Base-by-base conservation (phyloP, 345 rosid species). In the Ricinus communis region DNA sequence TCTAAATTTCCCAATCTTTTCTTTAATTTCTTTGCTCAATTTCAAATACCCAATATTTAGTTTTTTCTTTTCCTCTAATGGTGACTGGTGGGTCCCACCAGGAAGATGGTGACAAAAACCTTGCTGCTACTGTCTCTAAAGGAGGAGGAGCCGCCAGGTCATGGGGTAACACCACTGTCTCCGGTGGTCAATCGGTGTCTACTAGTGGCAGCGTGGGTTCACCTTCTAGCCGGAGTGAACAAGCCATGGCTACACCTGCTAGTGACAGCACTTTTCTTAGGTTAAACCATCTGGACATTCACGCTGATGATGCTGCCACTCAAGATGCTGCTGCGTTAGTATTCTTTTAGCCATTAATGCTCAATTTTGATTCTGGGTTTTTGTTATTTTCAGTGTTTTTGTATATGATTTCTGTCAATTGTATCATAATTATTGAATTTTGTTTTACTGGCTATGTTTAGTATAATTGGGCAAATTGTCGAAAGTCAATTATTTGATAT, bases 131-230 rank as follows among this genome's bases (percentile, higher is more conserved):
- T 60, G 61, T 60, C 25, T 77, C 83, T 64, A 82, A 81, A 46
- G 86, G 82, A 9, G 86, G 84, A 38, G 77, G 79, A n/a, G 81
- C 84, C 66, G 69, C 86, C 16, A 83, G 96, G 87, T 91, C 97
- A 41, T 88, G 97, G 95, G 96, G 96, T 5, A 87, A 90, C 50
- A 79, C 77, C 6, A 28, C 86, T 27, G 71, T 83, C 69, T 92
- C 97, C 14, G 97, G 43, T 38, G 43, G 91, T 63, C 94, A 92
- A 74, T 90, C 97, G 38, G 87, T 90, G 25, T 90, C 98, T 30
- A 90, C 96, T 13, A 93, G 97, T 10, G 97, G 97, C 41, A 92
- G 99, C 76, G 88, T 87, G 19, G 99, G 99, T 13, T 95, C 99
- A 0, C 99, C 97, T 0, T 95, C 97, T 0, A 90, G 95, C 85